phyloP scores from a whole-genome alignment of 2,329 filamentous ascomycete genomes.

The Phaeosphaeriaceae sp. region DNA sequence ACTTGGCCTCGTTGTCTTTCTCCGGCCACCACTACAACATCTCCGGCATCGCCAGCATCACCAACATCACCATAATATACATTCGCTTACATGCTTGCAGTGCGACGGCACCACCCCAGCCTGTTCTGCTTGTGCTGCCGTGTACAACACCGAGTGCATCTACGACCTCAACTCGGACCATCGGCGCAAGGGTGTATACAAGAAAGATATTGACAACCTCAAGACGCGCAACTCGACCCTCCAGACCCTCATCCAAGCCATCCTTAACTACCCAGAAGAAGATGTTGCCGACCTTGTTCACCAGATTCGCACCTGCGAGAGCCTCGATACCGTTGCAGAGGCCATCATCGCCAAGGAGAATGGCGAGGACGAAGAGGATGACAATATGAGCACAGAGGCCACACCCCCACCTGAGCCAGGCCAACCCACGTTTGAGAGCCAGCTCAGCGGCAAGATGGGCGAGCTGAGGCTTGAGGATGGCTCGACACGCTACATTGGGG shows the following conservation, averaged over 20 bases:
- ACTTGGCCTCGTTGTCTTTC: conserved; percentile 13
- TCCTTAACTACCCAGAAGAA: conserved; percentile 88
- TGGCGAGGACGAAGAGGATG: conserved; percentile 52
- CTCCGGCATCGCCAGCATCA: conserved; percentile 10
- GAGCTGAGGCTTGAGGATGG: conserved; percentile 87
- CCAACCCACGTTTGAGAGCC: conserved; percentile 67
- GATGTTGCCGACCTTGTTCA: conserved; percentile 82
- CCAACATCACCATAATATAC: neutral
- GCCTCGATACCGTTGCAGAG: conserved; percentile 68
- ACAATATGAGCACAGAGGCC: conserved; percentile 37
- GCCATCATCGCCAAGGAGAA: conserved; percentile 62
- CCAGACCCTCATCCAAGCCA: conserved; percentile 90
- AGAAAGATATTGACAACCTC: conserved; percentile 86
- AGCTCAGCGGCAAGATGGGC: conserved; percentile 91
- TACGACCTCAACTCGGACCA: conserved; percentile 98
- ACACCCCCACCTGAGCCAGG: conserved; percentile 45
- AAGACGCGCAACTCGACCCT: conserved; percentile 87
- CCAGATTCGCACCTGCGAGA: conserved; percentile 86
- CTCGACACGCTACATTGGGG: conserved; percentile 87
- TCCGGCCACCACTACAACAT: conserved; percentile 10
- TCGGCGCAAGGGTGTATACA: conserved; percentile 94
- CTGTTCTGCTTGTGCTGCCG: conserved; percentile 93
- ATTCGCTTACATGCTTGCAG: conserved; percentile 42
- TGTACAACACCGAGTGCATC: conserved; percentile 88
- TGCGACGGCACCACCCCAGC: conserved; percentile 91